Evolutionary conservation across 2,329 filamentous ascomycete species (phyloP).

Genomic region (Scolecobasidium constrictum): DNA sequence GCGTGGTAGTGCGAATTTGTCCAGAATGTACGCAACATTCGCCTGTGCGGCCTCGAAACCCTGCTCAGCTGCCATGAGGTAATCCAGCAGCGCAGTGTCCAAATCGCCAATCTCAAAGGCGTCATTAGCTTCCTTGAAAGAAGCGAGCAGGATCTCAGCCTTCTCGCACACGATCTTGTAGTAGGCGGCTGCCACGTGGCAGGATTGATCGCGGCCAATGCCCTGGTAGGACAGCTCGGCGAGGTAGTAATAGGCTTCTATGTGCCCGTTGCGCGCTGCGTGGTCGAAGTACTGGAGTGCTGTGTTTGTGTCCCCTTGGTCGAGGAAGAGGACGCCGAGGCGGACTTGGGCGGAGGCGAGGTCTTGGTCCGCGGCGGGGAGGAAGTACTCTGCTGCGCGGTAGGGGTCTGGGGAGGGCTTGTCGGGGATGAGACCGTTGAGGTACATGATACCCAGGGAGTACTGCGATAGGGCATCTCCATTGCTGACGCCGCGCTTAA

Average conservation of each 20-base stretch:
- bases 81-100: constrained; percentile 69
- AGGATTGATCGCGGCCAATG: constrained; percentile 69
- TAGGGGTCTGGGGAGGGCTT: constrained; percentile 61
- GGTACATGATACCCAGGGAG: constrained; percentile 70
- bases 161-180: constrained; percentile 87
- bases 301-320: constrained; percentile 72
- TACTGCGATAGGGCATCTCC: constrained; percentile 79
- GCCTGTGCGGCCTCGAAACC: constrained; percentile 84
- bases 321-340: constrained; percentile 73
- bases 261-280: constrained; percentile 69
- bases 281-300: constrained; percentile 83
- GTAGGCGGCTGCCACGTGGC: constrained; percentile 64
- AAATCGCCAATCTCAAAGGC: constrained; percentile 71
- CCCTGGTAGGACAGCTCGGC: constrained; percentile 78
- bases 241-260: constrained; percentile 86
- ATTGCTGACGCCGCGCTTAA: constrained; percentile 63
- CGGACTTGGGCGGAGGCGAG: constrained; percentile 71
- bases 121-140: constrained; percentile 71
- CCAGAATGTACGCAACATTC: constrained; percentile 79
- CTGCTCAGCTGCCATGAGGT: constrained; percentile 83
- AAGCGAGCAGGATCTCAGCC: constrained; percentile 74
- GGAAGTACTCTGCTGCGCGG: constrained; percentile 66
- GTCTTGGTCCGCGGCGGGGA: constrained; percentile 70
- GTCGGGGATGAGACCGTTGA: constrained; percentile 63
- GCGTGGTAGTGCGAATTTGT: constrained; percentile 35